Conservation (phyloP, 139 green algal genomes). For the Microglena sp. region DNA sequence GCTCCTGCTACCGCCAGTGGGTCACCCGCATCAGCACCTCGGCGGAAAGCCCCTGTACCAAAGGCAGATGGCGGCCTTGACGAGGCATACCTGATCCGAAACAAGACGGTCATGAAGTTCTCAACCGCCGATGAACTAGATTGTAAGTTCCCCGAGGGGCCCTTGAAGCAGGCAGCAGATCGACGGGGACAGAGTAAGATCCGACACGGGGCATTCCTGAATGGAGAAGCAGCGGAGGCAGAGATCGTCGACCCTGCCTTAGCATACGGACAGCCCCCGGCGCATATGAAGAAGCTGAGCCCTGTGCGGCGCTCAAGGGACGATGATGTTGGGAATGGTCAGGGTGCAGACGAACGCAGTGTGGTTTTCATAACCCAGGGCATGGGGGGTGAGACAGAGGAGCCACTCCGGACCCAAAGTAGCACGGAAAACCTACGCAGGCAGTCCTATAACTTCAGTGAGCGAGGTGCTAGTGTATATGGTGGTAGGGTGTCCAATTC, state of each 20-base stretch:
- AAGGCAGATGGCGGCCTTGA: no score
- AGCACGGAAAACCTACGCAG: no score
- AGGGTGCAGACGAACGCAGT: not conserved
- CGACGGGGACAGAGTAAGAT: constrained; percentile 1
- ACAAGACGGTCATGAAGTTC: no score
- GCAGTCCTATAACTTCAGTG: no score
- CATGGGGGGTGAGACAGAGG: no score
- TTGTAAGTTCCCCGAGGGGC: constrained; percentile 12
- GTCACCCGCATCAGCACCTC: no score
- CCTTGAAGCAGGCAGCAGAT: constrained; percentile 1
- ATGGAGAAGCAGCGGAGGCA: constrained; percentile 15
- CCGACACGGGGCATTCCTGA: constrained; percentile 6
- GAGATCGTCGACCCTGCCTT: constrained; percentile 16
- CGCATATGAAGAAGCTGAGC: constrained; percentile 4
- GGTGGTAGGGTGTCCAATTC: no score
- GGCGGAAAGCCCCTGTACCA: no score
- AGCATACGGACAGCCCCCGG: constrained; percentile 26
- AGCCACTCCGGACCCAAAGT: no score
- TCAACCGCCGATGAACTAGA: constrained; percentile 6
- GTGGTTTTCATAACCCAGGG: constrained; percentile 28
- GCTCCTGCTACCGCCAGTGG: no score
- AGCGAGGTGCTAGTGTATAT: no score
- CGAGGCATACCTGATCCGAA: no score
- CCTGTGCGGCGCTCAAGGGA: not conserved
- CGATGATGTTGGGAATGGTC: not conserved